Conservation (phyloP, 164 flowering plant species). For the Macadamia integrifolia region DNA sequence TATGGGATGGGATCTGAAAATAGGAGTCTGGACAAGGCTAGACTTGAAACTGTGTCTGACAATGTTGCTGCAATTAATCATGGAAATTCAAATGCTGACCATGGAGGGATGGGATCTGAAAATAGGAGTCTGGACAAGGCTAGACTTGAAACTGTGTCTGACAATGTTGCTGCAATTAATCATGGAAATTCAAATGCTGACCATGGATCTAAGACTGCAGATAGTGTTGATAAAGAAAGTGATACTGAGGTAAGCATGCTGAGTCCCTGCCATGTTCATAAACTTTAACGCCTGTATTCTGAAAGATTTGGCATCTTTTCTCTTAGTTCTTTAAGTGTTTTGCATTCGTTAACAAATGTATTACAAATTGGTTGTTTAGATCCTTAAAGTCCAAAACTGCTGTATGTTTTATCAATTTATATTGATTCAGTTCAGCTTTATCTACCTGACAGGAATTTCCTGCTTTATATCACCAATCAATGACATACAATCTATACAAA, state of each 20-base stretch:
- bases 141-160: constrained; percentile 22
- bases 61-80: constrained; percentile 25
- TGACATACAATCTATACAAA: too few relatives aligned
- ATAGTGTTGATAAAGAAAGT: constrained; percentile 30
- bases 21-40: constrained; percentile 9
- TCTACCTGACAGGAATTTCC: too few relatives aligned
- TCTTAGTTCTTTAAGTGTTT: not conserved
- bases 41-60: constrained; percentile 22
- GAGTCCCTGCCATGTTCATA: not conserved
- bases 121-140: constrained; percentile 8
- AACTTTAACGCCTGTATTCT: not conserved
- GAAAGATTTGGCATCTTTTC: not conserved
- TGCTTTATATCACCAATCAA: too few relatives aligned
- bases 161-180: constrained; percentile 27
- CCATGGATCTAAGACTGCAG: constrained; percentile 15
- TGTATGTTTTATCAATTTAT: too few relatives aligned
- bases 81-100: constrained; percentile 22
- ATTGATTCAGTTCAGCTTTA: too few relatives aligned
- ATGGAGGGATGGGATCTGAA: constrained; percentile 20
- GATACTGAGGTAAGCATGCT: constrained; percentile 31
- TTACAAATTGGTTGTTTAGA: not conserved
- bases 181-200: constrained; percentile 23
- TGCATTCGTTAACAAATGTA: not conserved
- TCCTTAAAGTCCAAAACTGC: too few relatives aligned
- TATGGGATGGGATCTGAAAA: constrained; percentile 20